Conservation (phyloP, 208 protist species). For the Strigomonas culicis region DNA sequence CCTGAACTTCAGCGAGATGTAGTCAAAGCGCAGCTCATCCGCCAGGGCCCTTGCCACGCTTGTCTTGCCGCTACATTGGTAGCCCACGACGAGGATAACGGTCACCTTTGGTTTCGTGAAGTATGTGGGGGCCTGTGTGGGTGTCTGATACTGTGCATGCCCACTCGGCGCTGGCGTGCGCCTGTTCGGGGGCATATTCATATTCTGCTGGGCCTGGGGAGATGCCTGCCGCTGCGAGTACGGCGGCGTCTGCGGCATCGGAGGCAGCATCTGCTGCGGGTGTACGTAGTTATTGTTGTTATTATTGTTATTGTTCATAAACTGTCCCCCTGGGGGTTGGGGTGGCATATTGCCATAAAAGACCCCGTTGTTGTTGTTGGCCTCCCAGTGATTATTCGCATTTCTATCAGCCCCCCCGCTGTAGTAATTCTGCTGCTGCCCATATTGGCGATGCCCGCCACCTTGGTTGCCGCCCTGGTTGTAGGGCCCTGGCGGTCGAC, state of each 20-base stretch:
- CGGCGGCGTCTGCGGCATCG: slow-evolving; percentile 4
- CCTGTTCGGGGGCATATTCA: no score
- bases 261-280: background rate
- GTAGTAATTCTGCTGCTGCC: no score
- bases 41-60: slow-evolving; percentile 60
- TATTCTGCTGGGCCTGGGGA: slow-evolving; percentile 6
- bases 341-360: no score
- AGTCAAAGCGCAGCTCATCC: slow-evolving; percentile 42
- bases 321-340: no score
- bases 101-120: slow-evolving; percentile 31
- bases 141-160: no score
- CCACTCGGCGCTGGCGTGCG: no score
- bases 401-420: no score
- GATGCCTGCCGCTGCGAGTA: slow-evolving; percentile 10
- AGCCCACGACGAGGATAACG: slow-evolving; percentile 76
- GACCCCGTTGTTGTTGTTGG: no score
- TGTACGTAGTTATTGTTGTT: slow-evolving; percentile 1
- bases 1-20: slow-evolving; percentile 45
- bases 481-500: background rate
- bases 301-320: background rate
- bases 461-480: no score
- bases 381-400: no score
- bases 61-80: slow-evolving; percentile 68
- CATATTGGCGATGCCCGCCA: no score
- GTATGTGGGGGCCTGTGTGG: slow-evolving; percentile 22